A percentile compares a stretch with the other conserved stretches of the same genome.
phyloP scores from a whole-genome alignment of 257 asterid genomes.

The Plantago elongata region DNA sequence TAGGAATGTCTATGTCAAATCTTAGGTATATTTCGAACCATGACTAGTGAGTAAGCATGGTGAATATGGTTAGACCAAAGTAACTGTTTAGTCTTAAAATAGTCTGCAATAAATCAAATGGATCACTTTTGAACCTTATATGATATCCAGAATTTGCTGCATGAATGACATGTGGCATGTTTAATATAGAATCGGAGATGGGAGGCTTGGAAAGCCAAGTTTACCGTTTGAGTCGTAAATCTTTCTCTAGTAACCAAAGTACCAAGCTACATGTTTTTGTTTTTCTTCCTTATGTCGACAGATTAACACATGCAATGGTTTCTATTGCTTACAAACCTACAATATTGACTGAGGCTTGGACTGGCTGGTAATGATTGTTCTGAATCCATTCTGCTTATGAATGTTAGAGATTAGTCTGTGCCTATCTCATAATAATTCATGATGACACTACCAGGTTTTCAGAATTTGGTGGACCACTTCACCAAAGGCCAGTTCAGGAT shows the following conservation, averaged over 20 bases:
- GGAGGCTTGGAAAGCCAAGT: neutral
- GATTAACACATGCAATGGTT: slow-evolving; percentile 95
- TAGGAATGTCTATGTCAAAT: no score
- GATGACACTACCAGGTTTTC: slow-evolving; percentile 53
- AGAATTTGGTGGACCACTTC: slow-evolving; percentile 69
- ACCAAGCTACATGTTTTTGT: neutral
- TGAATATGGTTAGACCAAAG: no score
- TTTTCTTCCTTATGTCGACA: slow-evolving; percentile 27
- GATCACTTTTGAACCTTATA: no score
- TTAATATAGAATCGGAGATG: no score
- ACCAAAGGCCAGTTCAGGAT: slow-evolving; percentile 84
- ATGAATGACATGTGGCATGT: no score
- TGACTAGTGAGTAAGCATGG: no score
- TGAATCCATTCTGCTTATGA: neutral
- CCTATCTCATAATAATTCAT: neutral
- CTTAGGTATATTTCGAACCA: no score
- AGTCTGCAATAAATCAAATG: no score
- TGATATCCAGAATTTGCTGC: no score
- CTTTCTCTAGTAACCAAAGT: neutral
- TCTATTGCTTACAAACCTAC: slow-evolving; percentile 90
- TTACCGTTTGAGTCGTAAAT: neutral
- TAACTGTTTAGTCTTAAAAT: no score
- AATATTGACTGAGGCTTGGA: slow-evolving; percentile 99
- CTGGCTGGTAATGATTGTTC: slow-evolving; percentile 53
- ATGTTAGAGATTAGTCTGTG: neutral